These are phyloP conservation scores for Priceomyces melissophilus DNA, from an alignment of 805 yeast genomes.

Conservation along the genomic window DNA sequence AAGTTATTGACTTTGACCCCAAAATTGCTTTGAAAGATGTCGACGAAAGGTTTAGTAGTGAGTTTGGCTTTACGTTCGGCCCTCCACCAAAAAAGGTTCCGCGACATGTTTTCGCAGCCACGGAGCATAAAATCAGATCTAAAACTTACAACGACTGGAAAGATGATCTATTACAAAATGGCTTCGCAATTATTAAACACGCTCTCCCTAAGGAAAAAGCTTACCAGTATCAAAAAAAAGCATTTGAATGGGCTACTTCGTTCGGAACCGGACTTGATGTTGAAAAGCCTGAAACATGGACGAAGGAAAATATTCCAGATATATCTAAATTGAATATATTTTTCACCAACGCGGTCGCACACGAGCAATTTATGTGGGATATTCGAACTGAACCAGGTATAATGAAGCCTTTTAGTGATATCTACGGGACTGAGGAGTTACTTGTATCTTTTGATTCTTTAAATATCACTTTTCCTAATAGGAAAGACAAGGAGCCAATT, in stretches of 20 bases:
- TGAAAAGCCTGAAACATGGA: constrained; percentile 24
- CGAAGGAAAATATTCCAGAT: constrained; percentile 22
- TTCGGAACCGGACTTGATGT: constrained; percentile 18
- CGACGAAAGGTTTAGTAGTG: background rate
- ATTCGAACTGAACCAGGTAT: constrained; percentile 25
- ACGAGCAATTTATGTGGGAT: constrained; percentile 33
- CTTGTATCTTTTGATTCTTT: constrained; percentile 30
- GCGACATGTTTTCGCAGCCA: background rate
- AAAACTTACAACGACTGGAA: constrained; percentile 21
- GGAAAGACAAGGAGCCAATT: constrained; percentile 9
- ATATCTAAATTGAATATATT: constrained; percentile 12
- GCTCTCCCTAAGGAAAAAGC: constrained; percentile 23
- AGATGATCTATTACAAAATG: constrained; percentile 22
- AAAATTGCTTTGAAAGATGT: background rate
- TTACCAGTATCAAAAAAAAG: constrained; percentile 13
- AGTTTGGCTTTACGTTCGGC: background rate
- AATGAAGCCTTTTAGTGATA: constrained; percentile 18
- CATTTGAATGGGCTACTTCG: constrained; percentile 19
- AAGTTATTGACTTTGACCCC: background rate
- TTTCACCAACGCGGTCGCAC: constrained; percentile 17
- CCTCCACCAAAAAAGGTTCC: background rate
- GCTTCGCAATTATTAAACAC: constrained; percentile 27
- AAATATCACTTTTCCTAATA: constrained; percentile 24
- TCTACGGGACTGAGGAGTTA: constrained; percentile 31
- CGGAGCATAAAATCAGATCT: background rate